Percentiles rank a stretch among this genome's conserved stretches.
Evolutionary conservation across 2,329 filamentous ascomycete genomes (phyloP).

Genomic region (Didymella keratinophila): DNA sequence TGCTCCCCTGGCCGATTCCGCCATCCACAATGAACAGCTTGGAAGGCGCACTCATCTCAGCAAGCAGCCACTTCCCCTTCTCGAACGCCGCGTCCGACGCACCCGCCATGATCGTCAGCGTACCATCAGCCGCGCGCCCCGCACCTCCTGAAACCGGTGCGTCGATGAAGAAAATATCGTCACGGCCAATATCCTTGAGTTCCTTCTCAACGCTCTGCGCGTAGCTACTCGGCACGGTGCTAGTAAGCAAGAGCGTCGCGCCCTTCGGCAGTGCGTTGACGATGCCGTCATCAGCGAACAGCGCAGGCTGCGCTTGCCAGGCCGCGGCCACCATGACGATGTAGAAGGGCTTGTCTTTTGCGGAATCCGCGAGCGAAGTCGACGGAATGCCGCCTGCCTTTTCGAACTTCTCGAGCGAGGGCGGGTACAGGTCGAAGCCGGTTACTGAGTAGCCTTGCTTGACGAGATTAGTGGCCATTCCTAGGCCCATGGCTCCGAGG

Average conservation of each 20-base stretch:
- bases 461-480: conserved; percentile 79
- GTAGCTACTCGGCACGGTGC: conserved; percentile 73
- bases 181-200: conserved; percentile 63
- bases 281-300: conserved; percentile 67
- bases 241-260: conserved; percentile 71
- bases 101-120: conserved; percentile 77
- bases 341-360: conserved; percentile 66
- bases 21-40: conserved; percentile 67
- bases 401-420: conserved; percentile 71
- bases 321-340: conserved; percentile 80
- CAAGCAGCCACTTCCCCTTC: conserved; percentile 65
- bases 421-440: conserved; percentile 74
- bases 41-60: conserved; percentile 66
- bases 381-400: conserved; percentile 68
- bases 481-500: conserved; percentile 82
- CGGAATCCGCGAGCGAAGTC: conserved; percentile 67
- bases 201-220: conserved; percentile 67
- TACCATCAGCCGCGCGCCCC: conserved; percentile 72
- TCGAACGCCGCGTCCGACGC: conserved; percentile 65
- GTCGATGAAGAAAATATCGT: conserved; percentile 73
- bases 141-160: conserved; percentile 77
- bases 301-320: conserved; percentile 70
- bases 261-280: conserved; percentile 61
- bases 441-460: conserved; percentile 71
- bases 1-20: conserved; percentile 62